These are phyloP conservation scores for Vigna trinervia DNA, from an alignment of 306 rosid genomes.

Conservation along the genomic window DNA sequence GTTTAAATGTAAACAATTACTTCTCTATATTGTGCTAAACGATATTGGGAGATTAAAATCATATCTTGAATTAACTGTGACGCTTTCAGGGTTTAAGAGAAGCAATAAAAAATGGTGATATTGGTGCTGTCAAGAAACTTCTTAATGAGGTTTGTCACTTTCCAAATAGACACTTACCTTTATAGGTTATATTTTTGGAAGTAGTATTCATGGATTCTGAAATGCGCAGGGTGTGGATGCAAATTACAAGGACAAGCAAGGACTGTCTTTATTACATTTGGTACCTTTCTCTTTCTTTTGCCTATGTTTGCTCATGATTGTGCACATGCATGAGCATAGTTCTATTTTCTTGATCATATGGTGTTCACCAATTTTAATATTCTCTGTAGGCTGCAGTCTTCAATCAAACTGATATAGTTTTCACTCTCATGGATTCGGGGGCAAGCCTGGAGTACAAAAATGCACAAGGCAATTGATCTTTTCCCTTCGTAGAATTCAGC, in stretches of 20 bases:
- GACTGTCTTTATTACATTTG: conserved; percentile 89
- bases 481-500: conserved; percentile 36
- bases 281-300: conserved; percentile 55
- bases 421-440: conserved; percentile 92
- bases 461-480: conserved; percentile 78
- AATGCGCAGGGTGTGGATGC: conserved; percentile 91
- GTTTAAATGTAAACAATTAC: conserved; percentile 40
- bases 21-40: conserved; percentile 31
- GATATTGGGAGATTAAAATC: conserved; percentile 37
- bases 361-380: conserved; percentile 40
- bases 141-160: conserved; percentile 67
- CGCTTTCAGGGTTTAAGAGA: conserved; percentile 85
- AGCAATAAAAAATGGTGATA: conserved; percentile 92
- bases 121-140: conserved; percentile 85
- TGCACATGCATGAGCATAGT: conserved; percentile 10
- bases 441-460: conserved; percentile 86
- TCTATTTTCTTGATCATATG: conserved; percentile 26
- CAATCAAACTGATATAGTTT: conserved; percentile 92
- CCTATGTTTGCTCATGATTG: conserved; percentile 5
- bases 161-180: conserved; percentile 8
- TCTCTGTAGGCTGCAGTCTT: conserved; percentile 89
- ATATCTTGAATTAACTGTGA: conserved; percentile 36
- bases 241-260: conserved; percentile 94
- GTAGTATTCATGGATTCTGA: conserved; percentile 47
- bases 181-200: conserved; percentile 1